Evolutionary conservation across 441 rosid genomes (phyloP).

Genomic region (Adansonia grandidieri): DNA sequence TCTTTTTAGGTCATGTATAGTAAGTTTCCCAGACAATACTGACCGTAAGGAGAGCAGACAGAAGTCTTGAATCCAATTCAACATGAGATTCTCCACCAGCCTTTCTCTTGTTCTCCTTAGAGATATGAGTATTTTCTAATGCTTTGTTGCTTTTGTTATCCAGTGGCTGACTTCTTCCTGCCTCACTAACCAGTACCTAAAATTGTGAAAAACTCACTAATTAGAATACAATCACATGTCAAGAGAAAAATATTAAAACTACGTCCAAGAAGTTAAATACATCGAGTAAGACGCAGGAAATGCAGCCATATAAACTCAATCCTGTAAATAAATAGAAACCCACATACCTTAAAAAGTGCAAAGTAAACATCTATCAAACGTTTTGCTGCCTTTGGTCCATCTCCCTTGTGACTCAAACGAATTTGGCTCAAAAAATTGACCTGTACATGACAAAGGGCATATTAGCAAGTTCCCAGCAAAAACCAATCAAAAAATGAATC

Average conservation of each 20-base stretch:
- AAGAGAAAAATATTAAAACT: not conserved
- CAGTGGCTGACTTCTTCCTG: conserved; percentile 42
- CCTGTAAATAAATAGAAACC: not conserved
- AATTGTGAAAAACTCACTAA: conserved; percentile 26
- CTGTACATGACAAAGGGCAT: conserved; percentile 45
- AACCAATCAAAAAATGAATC: conserved; percentile 16
- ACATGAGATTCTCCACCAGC: conserved; percentile 60
- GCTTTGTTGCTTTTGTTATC: conserved; percentile 38
- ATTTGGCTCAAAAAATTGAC: conserved; percentile 93
- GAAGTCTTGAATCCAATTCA: conserved; percentile 92
- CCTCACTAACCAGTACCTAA: conserved; percentile 78
- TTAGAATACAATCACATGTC: not conserved
- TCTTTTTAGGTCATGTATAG: not conserved
- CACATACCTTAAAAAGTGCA: conserved; percentile 85
- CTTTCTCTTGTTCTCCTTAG: conserved; percentile 47
- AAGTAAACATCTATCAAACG: conserved; percentile 91
- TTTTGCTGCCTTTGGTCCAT: conserved; percentile 90
- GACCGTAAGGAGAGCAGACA: conserved; percentile 87
- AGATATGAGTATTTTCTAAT: conserved; percentile 33
- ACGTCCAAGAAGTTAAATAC: not conserved
- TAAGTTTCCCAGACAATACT: conserved; percentile 34
- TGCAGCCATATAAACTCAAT: not conserved
- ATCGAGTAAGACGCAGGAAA: not conserved
- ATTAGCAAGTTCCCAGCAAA: conserved; percentile 23
- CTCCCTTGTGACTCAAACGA: conserved; percentile 76